A percentile compares a stretch with the other conserved stretches of the same genome.
Evolutionary conservation across 2,329 filamentous ascomycete genomes (phyloP).

Genomic region (Colletotrichum theobromicola): DNA sequence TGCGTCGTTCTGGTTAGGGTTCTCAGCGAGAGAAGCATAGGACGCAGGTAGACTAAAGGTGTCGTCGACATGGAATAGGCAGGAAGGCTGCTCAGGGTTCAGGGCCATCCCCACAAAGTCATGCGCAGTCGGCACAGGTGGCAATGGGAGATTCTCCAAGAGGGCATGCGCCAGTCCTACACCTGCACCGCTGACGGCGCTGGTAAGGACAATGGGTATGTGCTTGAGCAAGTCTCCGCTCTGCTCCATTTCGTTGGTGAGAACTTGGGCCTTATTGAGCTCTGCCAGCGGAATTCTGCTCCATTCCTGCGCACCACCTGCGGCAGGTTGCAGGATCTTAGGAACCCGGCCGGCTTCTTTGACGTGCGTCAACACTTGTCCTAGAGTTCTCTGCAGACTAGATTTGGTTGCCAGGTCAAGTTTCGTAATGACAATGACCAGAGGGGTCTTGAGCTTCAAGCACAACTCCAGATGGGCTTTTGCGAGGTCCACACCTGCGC

Average conservation of each 20-base stretch:
- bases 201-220: constrained; percentile 88
- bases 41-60: constrained; percentile 78
- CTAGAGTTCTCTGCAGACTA: constrained; percentile 72
- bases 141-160: constrained; percentile 76
- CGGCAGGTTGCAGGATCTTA: constrained; percentile 69
- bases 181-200: constrained; percentile 82
- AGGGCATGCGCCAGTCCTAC: constrained; percentile 84
- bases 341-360: constrained; percentile 79
- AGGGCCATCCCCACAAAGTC: constrained; percentile 60
- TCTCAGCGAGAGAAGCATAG: constrained; percentile 52
- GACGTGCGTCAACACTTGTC: constrained; percentile 75
- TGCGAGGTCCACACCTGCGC: constrained; percentile 71
- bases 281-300: constrained; percentile 62
- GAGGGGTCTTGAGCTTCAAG: constrained; percentile 76
- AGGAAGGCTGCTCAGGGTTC: constrained; percentile 64
- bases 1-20: constrained; percentile 44
- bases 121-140: constrained; percentile 55
- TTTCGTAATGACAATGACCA: constrained; percentile 88
- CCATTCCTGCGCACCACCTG: constrained; percentile 55
- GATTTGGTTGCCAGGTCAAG: constrained; percentile 81
- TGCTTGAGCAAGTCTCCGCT: constrained; percentile 49
- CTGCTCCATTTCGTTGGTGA: constrained; percentile 56
- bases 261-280: constrained; percentile 59
- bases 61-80: constrained; percentile 90
- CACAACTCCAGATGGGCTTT: constrained; percentile 85